Evolutionary conservation across 352 stramenopile species (phyloP), one percentile per base, ranked within the genome.

Genomic region (Pythium vanterpoolii): DNA sequence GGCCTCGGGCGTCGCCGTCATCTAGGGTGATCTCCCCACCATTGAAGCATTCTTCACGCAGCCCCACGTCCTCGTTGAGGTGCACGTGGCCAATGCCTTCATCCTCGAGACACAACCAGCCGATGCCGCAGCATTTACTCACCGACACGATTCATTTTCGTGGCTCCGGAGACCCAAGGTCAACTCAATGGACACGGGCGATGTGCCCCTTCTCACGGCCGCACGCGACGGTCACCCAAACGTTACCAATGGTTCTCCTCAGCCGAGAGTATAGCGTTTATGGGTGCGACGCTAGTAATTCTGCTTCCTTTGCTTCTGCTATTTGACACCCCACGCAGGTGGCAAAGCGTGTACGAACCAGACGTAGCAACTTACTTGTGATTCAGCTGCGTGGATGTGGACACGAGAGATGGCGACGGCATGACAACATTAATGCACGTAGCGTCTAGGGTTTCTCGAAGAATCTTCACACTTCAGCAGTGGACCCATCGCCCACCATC

Each of bases 171-270:
- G 28, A 1, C 1, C 28, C 18, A 34, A 34, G n/a, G 5, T 5
- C 18, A 9, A 28, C 18, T 13, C 4, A 4, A 18, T 44, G 2
- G 21, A 44, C 39, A 33, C 1, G 23, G 13, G n/a, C 7, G 31
- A 34, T 7, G 14, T 60, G 1, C 27, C 39, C 9, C 52, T 60
- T 4, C 4, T 52, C n/a, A 33, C 23, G 5, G 39, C 39, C 4
- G 43, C 43, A 4, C 3, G 21, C 0, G 27, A 19, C 14, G 52
- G 28, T 14, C 52, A 60, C 42, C 40, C 24, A 4, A 27, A 44
- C 33, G 9, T 55, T 14, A 10, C 44, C 48, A 23, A 34, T 44
- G 48, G 48, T 9, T 58, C 51, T 58, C 42, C 26, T 47, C 51
- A 8, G 4, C 13, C 3, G 34, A 49, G 24, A 14, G 27, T 18